phyloP scores from a whole-genome alignment of 1,139 yeast genomes.

The Taiozyma onychis region DNA sequence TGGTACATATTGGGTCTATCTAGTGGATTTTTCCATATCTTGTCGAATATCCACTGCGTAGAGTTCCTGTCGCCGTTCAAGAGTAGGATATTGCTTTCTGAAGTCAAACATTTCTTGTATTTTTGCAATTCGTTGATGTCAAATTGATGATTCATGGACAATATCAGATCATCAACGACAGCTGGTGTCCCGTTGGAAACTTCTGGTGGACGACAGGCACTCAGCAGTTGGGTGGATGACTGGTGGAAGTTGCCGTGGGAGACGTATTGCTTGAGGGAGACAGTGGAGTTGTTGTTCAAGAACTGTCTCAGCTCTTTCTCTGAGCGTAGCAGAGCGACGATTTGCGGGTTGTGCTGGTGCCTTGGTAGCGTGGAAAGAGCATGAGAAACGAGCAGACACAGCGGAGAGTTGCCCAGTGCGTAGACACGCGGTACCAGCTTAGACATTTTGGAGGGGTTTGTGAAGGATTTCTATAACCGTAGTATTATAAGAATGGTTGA shows the following conservation, averaged over 20 bases:
- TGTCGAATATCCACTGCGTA: conserved; percentile 65
- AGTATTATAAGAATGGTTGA: no score
- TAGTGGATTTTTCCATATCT: conserved; percentile 45
- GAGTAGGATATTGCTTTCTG: conserved; percentile 51
- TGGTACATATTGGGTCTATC: conserved; percentile 47
- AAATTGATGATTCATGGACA: conserved; percentile 36
- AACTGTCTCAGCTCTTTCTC: conserved; percentile 36
- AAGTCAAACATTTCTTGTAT: conserved; percentile 35
- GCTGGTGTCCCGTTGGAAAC: conserved; percentile 28
- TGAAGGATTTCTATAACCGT: no score
- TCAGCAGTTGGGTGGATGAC: conserved; percentile 26
- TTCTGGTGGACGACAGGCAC: conserved; percentile 31
- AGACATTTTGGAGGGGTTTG: background rate
- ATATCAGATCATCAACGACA: conserved; percentile 46
- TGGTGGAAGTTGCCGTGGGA: conserved; percentile 5
- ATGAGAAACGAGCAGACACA: conserved; percentile 12
- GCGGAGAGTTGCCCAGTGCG: conserved; percentile 15
- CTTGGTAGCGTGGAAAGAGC: conserved; percentile 25
- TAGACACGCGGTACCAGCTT: conserved; percentile 17
- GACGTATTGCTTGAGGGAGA: conserved; percentile 23
- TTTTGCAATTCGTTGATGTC: conserved; percentile 36
- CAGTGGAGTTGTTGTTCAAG: conserved; percentile 32
- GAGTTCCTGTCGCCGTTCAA: conserved; percentile 36
- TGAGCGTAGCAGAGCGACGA: conserved; percentile 39
- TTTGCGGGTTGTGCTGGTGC: conserved; percentile 32